phyloP scores from a whole-genome alignment of 1,139 yeast genomes.

The Pichia terricola region DNA sequence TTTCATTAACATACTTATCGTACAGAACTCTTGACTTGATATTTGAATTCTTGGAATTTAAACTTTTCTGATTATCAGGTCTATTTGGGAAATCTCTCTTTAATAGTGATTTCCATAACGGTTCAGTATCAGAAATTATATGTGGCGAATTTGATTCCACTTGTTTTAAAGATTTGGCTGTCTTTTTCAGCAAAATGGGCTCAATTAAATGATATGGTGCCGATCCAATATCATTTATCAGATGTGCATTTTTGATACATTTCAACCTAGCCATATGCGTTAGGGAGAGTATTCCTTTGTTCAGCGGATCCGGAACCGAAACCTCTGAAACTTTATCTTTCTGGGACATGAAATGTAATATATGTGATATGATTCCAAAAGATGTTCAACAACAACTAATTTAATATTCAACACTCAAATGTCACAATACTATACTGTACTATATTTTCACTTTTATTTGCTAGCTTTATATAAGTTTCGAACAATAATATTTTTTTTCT shows the following conservation, averaged over 20 bases:
- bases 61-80: conserved; percentile 12
- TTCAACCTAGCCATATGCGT: conserved; percentile 20
- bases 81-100: conserved; percentile 24
- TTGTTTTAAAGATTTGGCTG: conserved; percentile 21
- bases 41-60: conserved; percentile 13
- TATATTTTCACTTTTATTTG: too few relatives aligned
- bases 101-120: conserved; percentile 25
- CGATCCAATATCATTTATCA: conserved; percentile 24
- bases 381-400: background rate
- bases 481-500: too few relatives aligned
- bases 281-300: conserved; percentile 18
- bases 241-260: conserved; percentile 23
- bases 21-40: conserved; percentile 20
- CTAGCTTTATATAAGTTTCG: too few relatives aligned
- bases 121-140: conserved; percentile 19
- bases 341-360: background rate
- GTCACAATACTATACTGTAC: too few relatives aligned
- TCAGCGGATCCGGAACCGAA: conserved; percentile 13
- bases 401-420: too few relatives aligned
- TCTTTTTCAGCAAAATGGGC: conserved; percentile 25
- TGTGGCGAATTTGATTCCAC: conserved; percentile 25
- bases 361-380: background rate
- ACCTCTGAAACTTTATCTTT: background rate
- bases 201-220: conserved; percentile 26
- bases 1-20: conserved; percentile 17